Conservation (phyloP, 1,139 yeast genomes). For the Hyphopichia wangnamkhiaoensis region DNA sequence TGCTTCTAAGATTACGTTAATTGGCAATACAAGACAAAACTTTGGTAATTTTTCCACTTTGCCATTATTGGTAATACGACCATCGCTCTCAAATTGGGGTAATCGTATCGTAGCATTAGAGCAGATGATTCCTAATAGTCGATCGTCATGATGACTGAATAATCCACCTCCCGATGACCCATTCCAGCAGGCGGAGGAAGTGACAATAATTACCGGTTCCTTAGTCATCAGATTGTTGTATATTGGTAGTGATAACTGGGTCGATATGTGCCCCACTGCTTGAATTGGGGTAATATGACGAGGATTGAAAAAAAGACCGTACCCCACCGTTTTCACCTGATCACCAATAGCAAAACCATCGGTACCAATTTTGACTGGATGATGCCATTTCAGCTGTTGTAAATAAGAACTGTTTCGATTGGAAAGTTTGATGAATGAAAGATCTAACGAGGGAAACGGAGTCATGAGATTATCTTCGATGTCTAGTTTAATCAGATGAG, state of each 20-base stretch:
- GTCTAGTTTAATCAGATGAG: conserved; percentile 8
- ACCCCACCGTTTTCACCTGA: conserved; percentile 52
- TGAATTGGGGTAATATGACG: conserved; percentile 36
- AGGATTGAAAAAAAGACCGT: conserved; percentile 50
- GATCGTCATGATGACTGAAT: conserved; percentile 29
- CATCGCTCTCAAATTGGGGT: conserved; percentile 13
- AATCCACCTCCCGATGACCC: conserved; percentile 78
- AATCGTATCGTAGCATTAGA: conserved; percentile 54
- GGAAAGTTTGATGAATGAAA: conserved; percentile 34
- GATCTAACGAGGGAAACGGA: conserved; percentile 36
- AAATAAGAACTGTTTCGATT: not conserved
- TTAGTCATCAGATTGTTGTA: conserved; percentile 6
- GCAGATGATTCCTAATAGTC: conserved; percentile 59
- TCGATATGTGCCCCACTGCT: conserved; percentile 47
- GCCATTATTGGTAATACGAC: conserved; percentile 8
- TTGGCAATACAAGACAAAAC: conserved; percentile 32
- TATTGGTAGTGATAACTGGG: conserved; percentile 18
- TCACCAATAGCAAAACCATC: conserved; percentile 27
- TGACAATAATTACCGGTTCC: conserved; percentile 42
- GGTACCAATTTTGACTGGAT: conserved; percentile 4
- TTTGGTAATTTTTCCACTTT: conserved; percentile 27
- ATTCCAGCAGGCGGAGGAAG: conserved; percentile 71
- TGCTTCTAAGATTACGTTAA: conserved; percentile 25
- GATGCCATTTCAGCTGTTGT: not conserved
- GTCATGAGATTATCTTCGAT: conserved; percentile 18